Evolutionary conservation across 805 yeast species (phyloP).

Genomic region (Candida coquimbonensis): DNA sequence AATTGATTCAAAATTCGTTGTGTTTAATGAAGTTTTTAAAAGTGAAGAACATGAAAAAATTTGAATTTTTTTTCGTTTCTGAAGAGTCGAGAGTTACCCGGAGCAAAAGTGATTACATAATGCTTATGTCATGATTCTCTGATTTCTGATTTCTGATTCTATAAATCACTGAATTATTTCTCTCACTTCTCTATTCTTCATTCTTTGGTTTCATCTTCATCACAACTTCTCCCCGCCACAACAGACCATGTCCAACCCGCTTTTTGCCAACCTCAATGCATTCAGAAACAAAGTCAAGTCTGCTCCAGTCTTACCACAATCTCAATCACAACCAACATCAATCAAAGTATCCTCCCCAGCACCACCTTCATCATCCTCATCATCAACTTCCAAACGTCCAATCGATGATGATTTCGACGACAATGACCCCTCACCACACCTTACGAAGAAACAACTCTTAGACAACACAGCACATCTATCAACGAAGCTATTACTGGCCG

Average conservation of each 20-base stretch:
- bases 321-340: neutral
- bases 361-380: constrained; percentile 11
- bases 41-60: too few species aligned
- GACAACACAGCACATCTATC: constrained; percentile 52
- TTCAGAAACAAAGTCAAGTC: constrained; percentile 55
- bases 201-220: neutral
- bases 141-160: too few species aligned
- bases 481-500: constrained; percentile 84
- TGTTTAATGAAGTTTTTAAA: too few species aligned
- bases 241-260: constrained; percentile 27
- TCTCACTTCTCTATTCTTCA: neutral
- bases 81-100: too few species aligned
- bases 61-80: too few species aligned
- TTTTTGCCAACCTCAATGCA: constrained; percentile 55
- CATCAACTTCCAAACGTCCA: constrained; percentile 13
- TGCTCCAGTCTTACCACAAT: constrained; percentile 39
- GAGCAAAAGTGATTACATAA: too few species aligned
- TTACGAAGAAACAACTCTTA: constrained; percentile 24
- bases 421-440: constrained; percentile 3
- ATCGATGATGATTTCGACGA: constrained; percentile 18
- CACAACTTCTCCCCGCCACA: neutral
- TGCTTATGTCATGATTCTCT: too few species aligned
- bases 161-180: neutral
- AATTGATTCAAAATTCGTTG: too few species aligned
- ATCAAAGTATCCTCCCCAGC: constrained; percentile 6